Conservation (phyloP, 805 yeast genomes). For the Cyberlindnera veronae region DNA sequence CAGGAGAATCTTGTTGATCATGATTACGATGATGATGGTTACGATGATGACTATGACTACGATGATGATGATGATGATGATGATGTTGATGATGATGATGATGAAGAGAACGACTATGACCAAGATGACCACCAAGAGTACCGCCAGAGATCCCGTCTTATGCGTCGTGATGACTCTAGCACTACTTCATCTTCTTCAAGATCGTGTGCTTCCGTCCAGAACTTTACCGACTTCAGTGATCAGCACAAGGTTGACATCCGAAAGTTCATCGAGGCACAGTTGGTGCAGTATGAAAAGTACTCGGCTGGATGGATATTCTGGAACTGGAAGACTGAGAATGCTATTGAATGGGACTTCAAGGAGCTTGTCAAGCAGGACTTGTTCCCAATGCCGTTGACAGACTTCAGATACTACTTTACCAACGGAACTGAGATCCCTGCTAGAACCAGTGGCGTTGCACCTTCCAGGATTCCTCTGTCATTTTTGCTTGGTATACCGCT, state of each 20-base stretch:
- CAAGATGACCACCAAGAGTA: background rate
- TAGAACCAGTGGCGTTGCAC: background rate
- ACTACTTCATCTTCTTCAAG: conserved; percentile 34
- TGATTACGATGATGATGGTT: conserved; percentile 1
- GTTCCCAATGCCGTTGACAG: conserved; percentile 59
- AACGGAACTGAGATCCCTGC: conserved; percentile 23
- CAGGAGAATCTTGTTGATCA: background rate
- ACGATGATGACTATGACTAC: conserved; percentile 1
- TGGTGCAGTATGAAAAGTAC: conserved; percentile 45
- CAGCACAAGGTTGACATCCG: conserved; percentile 43
- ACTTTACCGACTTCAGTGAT: conserved; percentile 39
- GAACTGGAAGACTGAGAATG: conserved; percentile 65
- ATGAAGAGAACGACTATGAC: background rate
- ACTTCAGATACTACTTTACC: conserved; percentile 43
- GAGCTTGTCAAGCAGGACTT: conserved; percentile 45
- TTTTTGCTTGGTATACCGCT: background rate
- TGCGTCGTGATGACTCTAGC: conserved; percentile 1
- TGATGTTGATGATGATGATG: conserved; percentile 1
- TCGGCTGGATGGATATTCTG: conserved; percentile 65
- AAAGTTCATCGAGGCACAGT: conserved; percentile 56
- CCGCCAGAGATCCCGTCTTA: too few species aligned
- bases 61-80: background rate
- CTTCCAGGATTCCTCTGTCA: background rate
- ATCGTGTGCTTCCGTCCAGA: too few species aligned
- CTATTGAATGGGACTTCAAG: conserved; percentile 65